Evolutionary conservation across 257 asterid species (phyloP).

Genomic region (Solanum ossicruentum): DNA sequence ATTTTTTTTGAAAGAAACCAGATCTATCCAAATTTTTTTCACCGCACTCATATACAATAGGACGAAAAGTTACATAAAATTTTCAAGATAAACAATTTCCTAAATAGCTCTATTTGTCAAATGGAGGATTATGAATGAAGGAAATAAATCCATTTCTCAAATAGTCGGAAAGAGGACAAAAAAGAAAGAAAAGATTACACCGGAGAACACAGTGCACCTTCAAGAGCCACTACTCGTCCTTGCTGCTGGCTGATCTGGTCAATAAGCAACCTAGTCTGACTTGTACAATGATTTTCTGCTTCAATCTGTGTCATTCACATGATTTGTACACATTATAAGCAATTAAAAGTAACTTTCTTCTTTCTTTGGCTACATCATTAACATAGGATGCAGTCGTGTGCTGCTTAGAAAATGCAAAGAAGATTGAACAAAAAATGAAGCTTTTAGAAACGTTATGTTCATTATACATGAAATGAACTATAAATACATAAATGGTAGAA

Average conservation of each 20-base stretch:
- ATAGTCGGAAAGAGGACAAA: not conserved
- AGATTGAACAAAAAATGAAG: not conserved
- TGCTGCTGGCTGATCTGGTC: conserved; percentile 87
- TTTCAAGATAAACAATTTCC: not conserved
- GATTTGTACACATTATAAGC: not conserved
- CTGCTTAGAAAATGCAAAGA: not conserved
- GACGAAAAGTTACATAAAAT: not conserved
- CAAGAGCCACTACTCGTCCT: conserved; percentile 59
- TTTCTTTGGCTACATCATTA: not conserved
- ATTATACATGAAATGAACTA: not conserved
- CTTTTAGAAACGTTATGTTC: not conserved
- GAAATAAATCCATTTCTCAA: not conserved
- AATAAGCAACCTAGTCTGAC: conserved; percentile 64
- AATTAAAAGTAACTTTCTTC: not conserved
- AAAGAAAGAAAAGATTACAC: not conserved
- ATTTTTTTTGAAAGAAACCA: not conserved
- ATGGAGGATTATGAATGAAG: not conserved
- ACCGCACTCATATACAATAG: not conserved
- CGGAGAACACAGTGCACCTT: conserved; percentile 43
- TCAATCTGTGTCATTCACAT: conserved; percentile 49
- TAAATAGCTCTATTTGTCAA: not conserved
- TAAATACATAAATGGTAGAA: not conserved
- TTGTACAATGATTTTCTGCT: conserved; percentile 79
- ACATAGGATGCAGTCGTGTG: not conserved
- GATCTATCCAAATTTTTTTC: not conserved